Base-by-base conservation (phyloP, 2,329 filamentous ascomycete genomes). In the Exophiala lecanii-corni region DNA sequence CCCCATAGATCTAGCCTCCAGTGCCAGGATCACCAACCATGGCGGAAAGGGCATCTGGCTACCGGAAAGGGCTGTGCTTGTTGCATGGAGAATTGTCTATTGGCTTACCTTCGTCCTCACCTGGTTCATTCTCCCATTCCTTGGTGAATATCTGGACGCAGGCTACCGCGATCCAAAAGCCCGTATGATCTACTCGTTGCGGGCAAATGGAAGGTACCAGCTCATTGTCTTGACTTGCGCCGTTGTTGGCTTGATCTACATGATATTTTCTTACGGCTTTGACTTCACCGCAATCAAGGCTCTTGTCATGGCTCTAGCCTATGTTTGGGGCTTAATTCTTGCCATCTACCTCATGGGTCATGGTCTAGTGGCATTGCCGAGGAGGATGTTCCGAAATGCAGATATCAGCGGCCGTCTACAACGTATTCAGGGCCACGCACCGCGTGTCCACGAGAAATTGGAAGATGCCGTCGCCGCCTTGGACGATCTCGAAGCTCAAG, bases 341-440 rank as follows among this genome's bases (percentile, higher is more conserved):
- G 92, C 89, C 34, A 95, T 98, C 50, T 97, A 95, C 59, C 74
- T 98, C 30, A 97, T 98, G 91, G 92, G 92, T 5, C 92, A 98
- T 64, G 92, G 92, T 5, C 73, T 98, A 18, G 92, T 98, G 21
- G 85, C 89, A 1, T 85, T 98, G 44, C 92, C 92, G 1, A 76
- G 91, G 53, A 79, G 78, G 26, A 71, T 98, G 12, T 84, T 92
- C 57, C 80, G 84, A 46, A 84, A 87, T 59, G 84, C 89, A 21
- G 88, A 82, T 59, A 79, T 89, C 34, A 85, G 82, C 53, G 79
- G 79, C 36, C 77, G 82, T 43, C 65, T 98, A 35, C 81, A 82
- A 48, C 75, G 84, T 25, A 71, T 96, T 25, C 89, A 97, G 60
- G 72, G 73, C 6, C 78, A 84, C 49, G 92, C 92, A 4, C 89